Percentiles rank a stretch among this genome's conserved stretches.
Evolutionary conservation across 306 rosid genomes (phyloP).

Genomic region (Glycyrrhiza uralensis): DNA sequence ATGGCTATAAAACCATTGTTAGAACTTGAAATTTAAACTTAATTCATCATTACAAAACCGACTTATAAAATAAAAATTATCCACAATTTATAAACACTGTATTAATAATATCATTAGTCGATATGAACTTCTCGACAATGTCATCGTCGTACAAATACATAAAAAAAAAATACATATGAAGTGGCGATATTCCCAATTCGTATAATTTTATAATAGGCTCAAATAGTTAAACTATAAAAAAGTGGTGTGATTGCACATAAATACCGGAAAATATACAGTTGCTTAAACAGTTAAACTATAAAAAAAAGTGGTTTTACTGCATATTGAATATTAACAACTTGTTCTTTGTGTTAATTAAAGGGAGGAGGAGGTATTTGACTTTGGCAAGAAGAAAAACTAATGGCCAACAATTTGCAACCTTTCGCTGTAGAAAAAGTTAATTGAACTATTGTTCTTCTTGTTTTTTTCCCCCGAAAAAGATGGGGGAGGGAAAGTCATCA

Average conservation of each 20-base stretch:
- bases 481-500: not conserved
- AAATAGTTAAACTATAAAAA: not conserved
- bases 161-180: too few species aligned
- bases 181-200: not conserved
- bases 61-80: too few species aligned
- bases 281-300: not conserved
- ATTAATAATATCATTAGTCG: too few species aligned
- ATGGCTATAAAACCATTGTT: too few species aligned
- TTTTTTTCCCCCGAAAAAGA: not conserved
- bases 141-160: too few species aligned
- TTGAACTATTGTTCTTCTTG: not conserved
- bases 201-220: not conserved
- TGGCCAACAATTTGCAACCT: not conserved
- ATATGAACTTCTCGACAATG: too few species aligned
- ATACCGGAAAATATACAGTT: not conserved
- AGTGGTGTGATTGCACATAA: not conserved
- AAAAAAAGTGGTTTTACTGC: not conserved
- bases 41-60: too few species aligned
- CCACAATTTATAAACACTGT: too few species aligned
- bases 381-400: not conserved
- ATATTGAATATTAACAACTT: not conserved
- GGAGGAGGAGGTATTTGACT: constrained; percentile 1
- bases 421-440: not conserved
- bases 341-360: constrained; percentile 11
- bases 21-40: too few species aligned